Conservation (phyloP, 2,329 filamentous ascomycete species). For the Hymenoscyphus albidus region DNA sequence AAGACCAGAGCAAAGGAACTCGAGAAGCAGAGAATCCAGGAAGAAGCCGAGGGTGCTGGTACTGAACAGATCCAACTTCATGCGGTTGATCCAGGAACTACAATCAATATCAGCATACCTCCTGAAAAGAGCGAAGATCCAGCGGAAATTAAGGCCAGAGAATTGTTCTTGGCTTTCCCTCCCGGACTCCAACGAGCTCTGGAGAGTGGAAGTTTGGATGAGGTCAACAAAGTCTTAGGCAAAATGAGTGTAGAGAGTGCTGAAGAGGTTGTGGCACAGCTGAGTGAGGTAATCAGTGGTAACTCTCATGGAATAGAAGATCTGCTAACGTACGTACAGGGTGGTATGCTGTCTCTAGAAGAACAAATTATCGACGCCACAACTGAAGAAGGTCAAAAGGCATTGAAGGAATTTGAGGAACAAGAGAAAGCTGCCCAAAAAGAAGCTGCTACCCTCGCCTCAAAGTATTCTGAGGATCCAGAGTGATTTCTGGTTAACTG, state of each 20-base stretch:
- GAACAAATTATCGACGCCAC: constrained; percentile 94
- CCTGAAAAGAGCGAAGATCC: constrained; percentile 63
- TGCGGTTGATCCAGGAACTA: constrained; percentile 87
- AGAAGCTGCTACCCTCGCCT: constrained; percentile 17
- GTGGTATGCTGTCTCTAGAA: constrained; percentile 85
- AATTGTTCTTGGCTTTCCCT: constrained; percentile 80
- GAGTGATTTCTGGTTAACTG: constrained; percentile 27
- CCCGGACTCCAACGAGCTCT: constrained; percentile 78
- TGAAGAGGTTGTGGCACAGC: constrained; percentile 75
- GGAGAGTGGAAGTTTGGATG: constrained; percentile 82
- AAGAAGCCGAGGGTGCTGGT: constrained; percentile 53
- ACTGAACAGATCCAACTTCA: constrained; percentile 98
- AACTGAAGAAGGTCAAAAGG: constrained; percentile 76
- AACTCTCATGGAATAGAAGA: background rate
- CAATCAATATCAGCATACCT: constrained; percentile 84
- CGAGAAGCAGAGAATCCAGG: constrained; percentile 45
- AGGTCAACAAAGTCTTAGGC: constrained; percentile 82
- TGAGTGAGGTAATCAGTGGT: constrained; percentile 58
- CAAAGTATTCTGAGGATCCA: constrained; percentile 35
- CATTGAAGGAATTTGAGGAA: constrained; percentile 70
- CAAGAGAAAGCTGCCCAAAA: constrained; percentile 39
- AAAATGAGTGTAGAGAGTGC: constrained; percentile 87
- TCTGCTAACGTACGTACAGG: constrained; percentile 40
- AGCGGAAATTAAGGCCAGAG: constrained; percentile 58
- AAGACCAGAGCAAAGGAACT: constrained; percentile 58